These are phyloP conservation scores for Rhizopogon vesiculosus DNA, from an alignment of 768 basidiomycete species.

Conservation along the genomic window DNA sequence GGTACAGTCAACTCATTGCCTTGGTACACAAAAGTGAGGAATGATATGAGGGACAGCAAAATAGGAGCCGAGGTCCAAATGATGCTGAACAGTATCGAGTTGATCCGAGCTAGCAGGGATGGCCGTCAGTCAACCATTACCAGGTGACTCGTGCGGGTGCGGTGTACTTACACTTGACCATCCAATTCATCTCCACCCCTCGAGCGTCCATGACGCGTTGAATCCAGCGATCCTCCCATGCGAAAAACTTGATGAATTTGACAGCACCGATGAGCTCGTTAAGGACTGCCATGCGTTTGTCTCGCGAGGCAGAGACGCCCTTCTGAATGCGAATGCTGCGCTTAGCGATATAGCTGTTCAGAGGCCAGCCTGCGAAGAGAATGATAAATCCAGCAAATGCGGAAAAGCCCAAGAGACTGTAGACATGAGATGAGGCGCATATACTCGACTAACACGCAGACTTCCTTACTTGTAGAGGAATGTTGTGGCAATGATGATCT, in stretches of 20 bases:
- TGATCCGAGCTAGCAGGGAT: constrained; percentile 52
- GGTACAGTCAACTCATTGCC: constrained; percentile 74
- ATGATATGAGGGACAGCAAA: constrained; percentile 74
- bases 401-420: constrained; percentile 57
- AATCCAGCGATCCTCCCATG: constrained; percentile 42
- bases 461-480: constrained; percentile 69
- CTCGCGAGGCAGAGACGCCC: constrained; percentile 28
- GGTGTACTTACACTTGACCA: constrained; percentile 1
- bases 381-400: constrained; percentile 65
- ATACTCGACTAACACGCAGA: background rate
- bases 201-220: constrained; percentile 42
- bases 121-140: background rate
- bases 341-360: constrained; percentile 36
- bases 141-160: background rate
- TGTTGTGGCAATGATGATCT: constrained; percentile 63
- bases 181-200: constrained; percentile 41
- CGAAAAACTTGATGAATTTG: constrained; percentile 40
- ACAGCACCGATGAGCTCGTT: constrained; percentile 40
- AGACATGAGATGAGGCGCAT: background rate
- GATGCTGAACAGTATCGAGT: constrained; percentile 63
- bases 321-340: constrained; percentile 34
- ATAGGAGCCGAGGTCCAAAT: constrained; percentile 79
- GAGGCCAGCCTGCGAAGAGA: constrained; percentile 46
- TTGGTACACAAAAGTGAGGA: constrained; percentile 66
- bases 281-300: constrained; percentile 39